Percentiles rank a stretch among this genome's conserved stretches.
These are phyloP conservation scores for Candida sanyaensis DNA, from an alignment of 1,139 yeast species.

Conservation along the genomic window DNA sequence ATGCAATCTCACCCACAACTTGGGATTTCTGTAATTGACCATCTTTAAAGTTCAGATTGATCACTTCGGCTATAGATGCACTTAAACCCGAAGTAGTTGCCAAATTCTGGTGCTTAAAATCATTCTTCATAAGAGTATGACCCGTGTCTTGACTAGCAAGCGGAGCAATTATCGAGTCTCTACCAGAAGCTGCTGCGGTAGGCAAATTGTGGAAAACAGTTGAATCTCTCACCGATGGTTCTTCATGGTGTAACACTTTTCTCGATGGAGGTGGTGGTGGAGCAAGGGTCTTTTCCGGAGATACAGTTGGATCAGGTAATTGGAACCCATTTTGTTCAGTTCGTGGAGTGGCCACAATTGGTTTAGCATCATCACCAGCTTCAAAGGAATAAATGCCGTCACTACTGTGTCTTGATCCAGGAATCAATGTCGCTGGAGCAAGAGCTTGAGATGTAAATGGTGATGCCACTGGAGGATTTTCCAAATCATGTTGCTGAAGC, in stretches of 20 bases:
- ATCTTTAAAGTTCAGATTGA: constrained; percentile 71
- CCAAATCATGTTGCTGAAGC: constrained; percentile 36
- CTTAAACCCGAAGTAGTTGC: constrained; percentile 56
- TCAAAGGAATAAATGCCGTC: constrained; percentile 43
- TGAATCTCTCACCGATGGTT: constrained; percentile 31
- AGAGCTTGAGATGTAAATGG: constrained; percentile 4
- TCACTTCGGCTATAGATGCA: constrained; percentile 79
- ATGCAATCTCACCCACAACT: constrained; percentile 77
- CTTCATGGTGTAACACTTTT: constrained; percentile 41
- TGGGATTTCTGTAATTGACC: constrained; percentile 61
- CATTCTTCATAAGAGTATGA: constrained; percentile 30
- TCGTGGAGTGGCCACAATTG: constrained; percentile 31
- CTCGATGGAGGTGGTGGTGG: constrained; percentile 81
- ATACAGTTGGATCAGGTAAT: constrained; percentile 22
- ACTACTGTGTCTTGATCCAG: constrained; percentile 22
- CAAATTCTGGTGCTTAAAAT: constrained; percentile 48
- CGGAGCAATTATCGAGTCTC: constrained; percentile 34
- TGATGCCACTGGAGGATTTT: constrained; percentile 1
- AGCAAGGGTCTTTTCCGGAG: constrained; percentile 11
- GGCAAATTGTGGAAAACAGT: constrained; percentile 51
- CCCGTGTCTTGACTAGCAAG: constrained; percentile 34
- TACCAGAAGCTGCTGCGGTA: constrained; percentile 29
- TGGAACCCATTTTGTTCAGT: constrained; percentile 18
- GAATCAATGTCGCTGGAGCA: constrained; percentile 3
- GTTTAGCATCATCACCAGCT: constrained; percentile 41